These are phyloP conservation scores for Deinandra increscens DNA, from an alignment of 129 eudicot genomes.

Conservation along the genomic window DNA sequence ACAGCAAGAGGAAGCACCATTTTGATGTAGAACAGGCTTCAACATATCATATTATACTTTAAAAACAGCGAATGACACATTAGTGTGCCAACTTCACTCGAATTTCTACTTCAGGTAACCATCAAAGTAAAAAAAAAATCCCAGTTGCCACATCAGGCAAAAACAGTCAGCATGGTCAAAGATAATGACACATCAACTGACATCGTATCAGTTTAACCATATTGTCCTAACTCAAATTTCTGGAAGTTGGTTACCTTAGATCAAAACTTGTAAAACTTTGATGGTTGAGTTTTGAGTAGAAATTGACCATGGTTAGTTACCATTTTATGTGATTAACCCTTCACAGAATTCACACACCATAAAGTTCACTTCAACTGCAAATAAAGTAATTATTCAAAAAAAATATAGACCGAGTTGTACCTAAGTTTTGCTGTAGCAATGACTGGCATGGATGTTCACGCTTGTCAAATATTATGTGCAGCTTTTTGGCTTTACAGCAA, in stretches of 20 bases:
- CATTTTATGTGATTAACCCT: background rate
- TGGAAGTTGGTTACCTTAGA: constrained; percentile 4
- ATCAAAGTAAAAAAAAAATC: background rate
- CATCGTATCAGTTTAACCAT: background rate
- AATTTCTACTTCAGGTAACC: constrained; percentile 2
- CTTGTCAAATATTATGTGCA: constrained; percentile 88
- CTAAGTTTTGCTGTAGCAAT: constrained; percentile 91
- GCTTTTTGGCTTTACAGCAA: constrained; percentile 87
- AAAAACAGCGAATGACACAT: background rate
- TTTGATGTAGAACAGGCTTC: constrained; percentile 3
- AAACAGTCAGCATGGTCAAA: constrained; percentile 6
- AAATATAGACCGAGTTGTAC: constrained; percentile 33
- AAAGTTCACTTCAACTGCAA: constrained; percentile 21
- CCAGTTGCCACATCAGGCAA: background rate
- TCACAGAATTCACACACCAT: background rate
- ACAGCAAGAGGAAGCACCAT: background rate
- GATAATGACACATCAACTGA: background rate
- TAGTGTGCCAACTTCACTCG: background rate
- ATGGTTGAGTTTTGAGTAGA: background rate
- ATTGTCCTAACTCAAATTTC: background rate
- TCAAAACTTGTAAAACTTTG: background rate
- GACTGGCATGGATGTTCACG: constrained; percentile 88
- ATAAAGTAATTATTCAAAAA: background rate
- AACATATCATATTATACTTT: background rate
- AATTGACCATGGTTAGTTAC: background rate